These are phyloP conservation scores for Blastocrithidia nonstop DNA, from an alignment of 208 protist species.

Conservation along the genomic window DNA sequence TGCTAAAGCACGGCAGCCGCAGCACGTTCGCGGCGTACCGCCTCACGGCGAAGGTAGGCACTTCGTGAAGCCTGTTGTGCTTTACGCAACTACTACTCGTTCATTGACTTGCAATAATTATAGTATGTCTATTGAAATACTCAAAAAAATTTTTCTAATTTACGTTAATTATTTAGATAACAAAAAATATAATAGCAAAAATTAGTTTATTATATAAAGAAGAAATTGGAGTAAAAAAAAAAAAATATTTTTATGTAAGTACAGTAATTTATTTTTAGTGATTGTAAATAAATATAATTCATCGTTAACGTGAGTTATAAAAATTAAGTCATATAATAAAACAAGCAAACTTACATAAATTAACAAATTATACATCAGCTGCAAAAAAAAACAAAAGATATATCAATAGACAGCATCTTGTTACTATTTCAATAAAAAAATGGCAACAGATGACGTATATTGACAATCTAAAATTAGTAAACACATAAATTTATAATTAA, in stretches of 20 bases:
- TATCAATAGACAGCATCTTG: no score
- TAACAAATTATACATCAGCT: no score
- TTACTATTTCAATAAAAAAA: no score
- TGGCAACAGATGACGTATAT: not conserved
- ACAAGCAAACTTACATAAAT: no score
- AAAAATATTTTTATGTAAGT: not conserved
- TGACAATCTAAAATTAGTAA: not conserved
- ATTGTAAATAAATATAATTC: no score
- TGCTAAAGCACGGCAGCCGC: conserved; percentile 45
- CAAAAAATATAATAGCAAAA: conserved; percentile 5
- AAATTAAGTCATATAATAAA: no score
- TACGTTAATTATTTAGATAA: not conserved
- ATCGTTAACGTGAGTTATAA: no score
- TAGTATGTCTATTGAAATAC: not conserved
- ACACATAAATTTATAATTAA: not conserved
- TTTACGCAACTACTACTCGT: conserved; percentile 27
- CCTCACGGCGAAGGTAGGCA: conserved; percentile 48
- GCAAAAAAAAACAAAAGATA: no score
- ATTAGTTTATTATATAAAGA: not conserved
- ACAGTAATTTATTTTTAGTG: not conserved
- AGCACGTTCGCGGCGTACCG: conserved; percentile 40
- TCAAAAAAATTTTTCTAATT: not conserved
- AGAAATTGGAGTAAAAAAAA: not conserved
- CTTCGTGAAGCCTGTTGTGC: conserved; percentile 56
- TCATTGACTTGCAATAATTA: not conserved